Percentiles rank a stretch among this genome's conserved stretches.
These are phyloP conservation scores for Fraxinus latifolia DNA, from an alignment of 305 asterid species.

Conservation along the genomic window DNA sequence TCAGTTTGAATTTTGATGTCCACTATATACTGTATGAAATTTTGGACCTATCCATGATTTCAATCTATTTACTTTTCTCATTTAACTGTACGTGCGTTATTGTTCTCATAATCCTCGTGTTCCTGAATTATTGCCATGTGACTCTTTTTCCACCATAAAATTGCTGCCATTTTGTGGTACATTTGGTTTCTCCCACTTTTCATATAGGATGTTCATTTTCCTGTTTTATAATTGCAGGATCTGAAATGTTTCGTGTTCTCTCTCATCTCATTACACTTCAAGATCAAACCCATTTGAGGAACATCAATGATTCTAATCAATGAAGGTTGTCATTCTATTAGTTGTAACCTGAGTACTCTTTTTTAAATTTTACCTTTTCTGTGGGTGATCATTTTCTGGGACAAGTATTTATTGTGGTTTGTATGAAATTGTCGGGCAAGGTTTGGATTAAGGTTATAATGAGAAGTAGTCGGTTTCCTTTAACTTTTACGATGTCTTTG, in stretches of 20 bases:
- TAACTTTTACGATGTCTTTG: background rate
- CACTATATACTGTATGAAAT: background rate
- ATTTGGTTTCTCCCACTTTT: background rate
- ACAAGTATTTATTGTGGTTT: background rate
- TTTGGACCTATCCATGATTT: background rate
- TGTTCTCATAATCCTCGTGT: background rate
- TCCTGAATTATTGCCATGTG: background rate
- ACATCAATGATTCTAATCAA: background rate
- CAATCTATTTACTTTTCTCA: background rate
- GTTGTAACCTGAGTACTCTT: background rate
- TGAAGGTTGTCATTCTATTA: background rate
- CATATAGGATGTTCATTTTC: background rate
- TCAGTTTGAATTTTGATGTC: background rate
- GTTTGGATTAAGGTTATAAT: background rate
- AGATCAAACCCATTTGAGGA: slow-evolving; percentile 83
- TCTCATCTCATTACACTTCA: slow-evolving; percentile 83
- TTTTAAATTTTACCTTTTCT: background rate
- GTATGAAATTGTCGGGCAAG: background rate
- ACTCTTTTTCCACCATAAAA: background rate
- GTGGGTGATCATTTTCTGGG: background rate
- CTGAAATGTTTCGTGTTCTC: slow-evolving; percentile 90
- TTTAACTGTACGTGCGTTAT: background rate
- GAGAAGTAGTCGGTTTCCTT: background rate
- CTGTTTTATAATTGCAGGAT: slow-evolving; percentile 53
- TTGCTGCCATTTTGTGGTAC: background rate